These are phyloP conservation scores for Trypanosoma brucei DNA, from an alignment of 208 protist genomes.

Conservation along the genomic window DNA sequence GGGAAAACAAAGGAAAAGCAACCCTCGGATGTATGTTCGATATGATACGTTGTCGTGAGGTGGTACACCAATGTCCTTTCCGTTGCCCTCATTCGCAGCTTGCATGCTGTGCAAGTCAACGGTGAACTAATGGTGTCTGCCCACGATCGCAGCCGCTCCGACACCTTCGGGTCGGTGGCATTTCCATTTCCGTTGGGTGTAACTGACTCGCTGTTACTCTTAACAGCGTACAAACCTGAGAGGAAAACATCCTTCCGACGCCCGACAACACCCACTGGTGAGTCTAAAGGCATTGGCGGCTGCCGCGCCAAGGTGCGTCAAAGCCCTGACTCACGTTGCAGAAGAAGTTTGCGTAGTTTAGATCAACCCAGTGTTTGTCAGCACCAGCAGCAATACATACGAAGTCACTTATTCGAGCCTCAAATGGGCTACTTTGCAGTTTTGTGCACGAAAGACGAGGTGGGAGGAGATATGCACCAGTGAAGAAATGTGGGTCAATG, in stretches of 20 bases:
- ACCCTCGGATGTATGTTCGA: slow-evolving; percentile 8
- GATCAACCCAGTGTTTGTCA: too few species aligned
- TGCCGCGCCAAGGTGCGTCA: too few species aligned
- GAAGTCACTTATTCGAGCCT: too few species aligned
- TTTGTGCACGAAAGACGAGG: too few species aligned
- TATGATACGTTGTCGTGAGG: slow-evolving; percentile 36
- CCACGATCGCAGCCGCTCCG: slow-evolving; percentile 3
- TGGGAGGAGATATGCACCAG: too few species aligned
- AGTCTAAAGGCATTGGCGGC: too few species aligned
- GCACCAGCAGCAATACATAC: too few species aligned
- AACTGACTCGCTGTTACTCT: not conserved
- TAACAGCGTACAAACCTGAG: slow-evolving; percentile 11
- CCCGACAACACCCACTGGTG: not conserved
- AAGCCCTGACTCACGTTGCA: too few species aligned
- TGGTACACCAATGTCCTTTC: slow-evolving; percentile 42
- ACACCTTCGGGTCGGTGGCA: not conserved
- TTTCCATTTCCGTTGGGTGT: not conserved
- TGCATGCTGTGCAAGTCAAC: slow-evolving; percentile 10
- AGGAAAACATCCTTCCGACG: not conserved
- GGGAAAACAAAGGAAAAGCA: slow-evolving; percentile 55
- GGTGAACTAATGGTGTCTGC: slow-evolving; percentile 2
- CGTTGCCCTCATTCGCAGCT: slow-evolving; percentile 29
- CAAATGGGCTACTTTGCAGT: too few species aligned
- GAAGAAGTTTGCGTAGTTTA: too few species aligned
- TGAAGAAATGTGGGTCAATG: too few species aligned